Conservation (phyloP, 345 rosid genomes). For the Capsella bursapastoris region DNA sequence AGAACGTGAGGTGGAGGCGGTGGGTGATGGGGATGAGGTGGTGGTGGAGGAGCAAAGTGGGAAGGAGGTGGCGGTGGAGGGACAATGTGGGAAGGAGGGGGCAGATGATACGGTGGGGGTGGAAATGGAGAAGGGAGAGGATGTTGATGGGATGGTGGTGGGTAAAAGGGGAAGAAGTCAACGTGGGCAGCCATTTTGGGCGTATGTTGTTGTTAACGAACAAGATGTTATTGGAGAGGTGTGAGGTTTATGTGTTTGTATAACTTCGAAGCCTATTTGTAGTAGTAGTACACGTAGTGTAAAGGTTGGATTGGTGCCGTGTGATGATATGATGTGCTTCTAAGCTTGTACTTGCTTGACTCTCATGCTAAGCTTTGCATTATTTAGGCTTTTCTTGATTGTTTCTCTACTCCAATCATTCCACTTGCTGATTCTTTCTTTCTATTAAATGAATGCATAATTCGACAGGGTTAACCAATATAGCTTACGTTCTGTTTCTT, state of each 20-base stretch:
- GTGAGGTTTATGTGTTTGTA: conserved; percentile 14
- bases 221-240: conserved; percentile 8
- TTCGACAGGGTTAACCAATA: background rate
- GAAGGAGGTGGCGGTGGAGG: conserved; percentile 37
- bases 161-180: conserved; percentile 33
- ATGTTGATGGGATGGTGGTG: conserved; percentile 40
- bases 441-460: background rate
- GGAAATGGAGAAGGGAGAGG: conserved; percentile 35
- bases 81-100: conserved; percentile 31
- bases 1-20: conserved; percentile 56
- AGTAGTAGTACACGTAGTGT: background rate
- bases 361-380: conserved; percentile 35
- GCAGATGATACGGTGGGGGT: conserved; percentile 31
- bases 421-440: conserved; percentile 8
- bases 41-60: conserved; percentile 28
- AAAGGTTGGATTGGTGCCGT: conserved; percentile 30
- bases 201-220: background rate
- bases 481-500: background rate
- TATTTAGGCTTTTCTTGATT: conserved; percentile 26
- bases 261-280: conserved; percentile 39
- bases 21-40: conserved; percentile 48
- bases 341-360: conserved; percentile 41
- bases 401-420: conserved; percentile 36
- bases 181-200: conserved; percentile 26
- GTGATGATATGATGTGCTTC: conserved; percentile 36